Evolutionary conservation across 2,329 filamentous ascomycete genomes (phyloP).

Genomic region (Septoria linicola): DNA sequence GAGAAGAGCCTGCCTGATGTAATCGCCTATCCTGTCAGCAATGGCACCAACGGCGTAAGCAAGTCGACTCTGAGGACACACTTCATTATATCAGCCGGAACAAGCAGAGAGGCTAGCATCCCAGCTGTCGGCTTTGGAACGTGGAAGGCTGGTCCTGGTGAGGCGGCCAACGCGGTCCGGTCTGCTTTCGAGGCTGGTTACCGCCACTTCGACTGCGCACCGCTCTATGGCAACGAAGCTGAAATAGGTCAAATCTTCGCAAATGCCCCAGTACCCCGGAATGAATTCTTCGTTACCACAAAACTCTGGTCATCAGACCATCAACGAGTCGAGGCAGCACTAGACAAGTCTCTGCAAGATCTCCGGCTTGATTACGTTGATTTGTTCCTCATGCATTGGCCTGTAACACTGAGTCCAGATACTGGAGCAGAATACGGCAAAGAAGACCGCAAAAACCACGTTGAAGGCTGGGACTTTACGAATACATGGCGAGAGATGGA

Average conservation of each 20-base stretch:
- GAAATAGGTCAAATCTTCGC: conserved; percentile 30
- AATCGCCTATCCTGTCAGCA: conserved; percentile 3
- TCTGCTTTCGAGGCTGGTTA: conserved; percentile 25
- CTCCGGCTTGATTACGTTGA: conserved; percentile 62
- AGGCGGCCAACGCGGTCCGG: conserved; percentile 30
- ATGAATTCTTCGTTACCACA: conserved; percentile 45
- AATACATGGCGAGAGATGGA: conserved; percentile 77
- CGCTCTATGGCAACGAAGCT: conserved; percentile 36
- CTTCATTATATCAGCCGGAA: conserved; percentile 43
- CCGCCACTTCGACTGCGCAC: conserved; percentile 35
- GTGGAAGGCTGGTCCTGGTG: conserved; percentile 39
- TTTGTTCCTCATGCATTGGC: conserved; percentile 19
- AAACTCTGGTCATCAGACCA: conserved; percentile 62
- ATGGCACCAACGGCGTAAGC: conserved; percentile 11
- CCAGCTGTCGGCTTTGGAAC: conserved; percentile 42
- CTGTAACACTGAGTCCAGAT: conserved; percentile 9
- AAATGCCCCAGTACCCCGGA: conserved; percentile 25
- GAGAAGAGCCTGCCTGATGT: conserved; percentile 14
- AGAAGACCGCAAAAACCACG: conserved; percentile 15
- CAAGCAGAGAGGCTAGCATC: conserved; percentile 30
- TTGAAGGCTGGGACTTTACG: conserved; percentile 48
- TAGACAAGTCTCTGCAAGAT: conserved; percentile 68
- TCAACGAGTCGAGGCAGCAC: conserved; percentile 45
- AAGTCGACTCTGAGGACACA: conserved; percentile 11
- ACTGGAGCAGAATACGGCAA: conserved; percentile 8